Base-by-base conservation (phyloP, 2,329 filamentous ascomycete species). In the Talaromyces sp. region DNA sequence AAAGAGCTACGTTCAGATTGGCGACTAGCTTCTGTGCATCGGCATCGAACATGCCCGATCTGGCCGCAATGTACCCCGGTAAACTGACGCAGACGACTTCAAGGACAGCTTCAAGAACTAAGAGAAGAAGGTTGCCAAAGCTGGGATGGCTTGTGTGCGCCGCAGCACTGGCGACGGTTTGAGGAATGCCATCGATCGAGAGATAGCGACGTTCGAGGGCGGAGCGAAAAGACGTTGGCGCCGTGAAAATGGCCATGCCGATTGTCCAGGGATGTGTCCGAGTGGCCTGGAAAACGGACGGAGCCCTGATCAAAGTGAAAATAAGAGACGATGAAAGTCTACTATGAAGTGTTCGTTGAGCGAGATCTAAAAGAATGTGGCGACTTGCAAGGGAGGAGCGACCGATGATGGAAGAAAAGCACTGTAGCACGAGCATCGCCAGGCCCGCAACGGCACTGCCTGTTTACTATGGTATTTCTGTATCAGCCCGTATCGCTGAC, bases 11-110 rank as follows among this genome's bases (percentile, higher is more conserved):
- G 77, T 99, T 99, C 70, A 99, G 84, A 75, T 99, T 97, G 62
- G 95, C 94, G 60, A 97, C 84, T 74, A 99, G 96, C 79, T 97
- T 98, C 78, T 99, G 95, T 77, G 93, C 91, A 61, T 97, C 93
- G 68, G 92, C 92, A 79, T 96, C 92, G 79, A 99, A 98, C 81
- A 97, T 91, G 75, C 95, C 95, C 72, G 92, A 85, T 45, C 90
- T 85, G 13, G 95, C 95, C 62, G 97, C 88, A 68, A 99, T 90
- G 79, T 97, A 99, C 33, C 95, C 95, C 0, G 95, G 95, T 70
- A 97, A 80, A 77, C 91, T 94, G 76, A 99, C 93, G 75, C 93
- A 98, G 59, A 99, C 90, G 27, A 98, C 94, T 75, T 97, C 93
- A 73, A 97, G 84, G 33, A 97, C 93, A 11, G 95, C 95, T 80